phyloP scores from a whole-genome alignment of 2,329 filamentous ascomycete genomes.

The Dothideomycetes sp. region DNA sequence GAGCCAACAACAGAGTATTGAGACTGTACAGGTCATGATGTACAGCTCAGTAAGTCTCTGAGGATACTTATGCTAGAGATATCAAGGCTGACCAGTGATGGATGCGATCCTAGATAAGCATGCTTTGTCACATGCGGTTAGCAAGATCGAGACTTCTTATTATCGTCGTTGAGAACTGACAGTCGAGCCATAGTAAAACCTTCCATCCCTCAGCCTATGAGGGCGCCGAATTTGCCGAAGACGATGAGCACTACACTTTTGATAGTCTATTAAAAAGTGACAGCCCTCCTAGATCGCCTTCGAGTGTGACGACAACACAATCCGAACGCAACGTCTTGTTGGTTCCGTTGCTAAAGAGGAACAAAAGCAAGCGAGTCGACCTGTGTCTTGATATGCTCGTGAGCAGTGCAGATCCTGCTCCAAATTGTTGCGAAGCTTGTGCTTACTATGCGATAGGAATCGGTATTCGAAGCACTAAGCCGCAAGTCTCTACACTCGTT shows the following conservation, averaged over 20 bases:
- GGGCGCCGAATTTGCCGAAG: not conserved
- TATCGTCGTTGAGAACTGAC: not conserved
- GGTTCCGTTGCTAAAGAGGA: constrained; percentile 16
- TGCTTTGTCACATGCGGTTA: constrained; percentile 5
- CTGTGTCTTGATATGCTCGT: constrained; percentile 36
- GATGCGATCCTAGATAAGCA: not conserved
- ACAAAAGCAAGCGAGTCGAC: constrained; percentile 29
- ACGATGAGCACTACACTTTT: constrained; percentile 5
- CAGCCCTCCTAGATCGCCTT: not conserved
- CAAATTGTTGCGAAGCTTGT: not conserved
- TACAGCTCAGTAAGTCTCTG: constrained; percentile 3
- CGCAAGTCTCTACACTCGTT: constrained; percentile 31
- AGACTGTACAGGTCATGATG: constrained; percentile 11
- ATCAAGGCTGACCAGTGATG: not conserved
- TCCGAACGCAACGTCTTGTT: not conserved
- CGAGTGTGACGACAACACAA: not conserved
- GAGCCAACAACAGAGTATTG: constrained; percentile 9
- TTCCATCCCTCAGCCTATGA: constrained; percentile 3
- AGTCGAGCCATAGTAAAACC: not conserved
- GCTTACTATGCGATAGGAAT: constrained; percentile 27
- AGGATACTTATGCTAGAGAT: not conserved
- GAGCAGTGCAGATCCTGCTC: constrained; percentile 16
- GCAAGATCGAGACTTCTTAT: not conserved
- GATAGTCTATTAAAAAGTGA: not conserved
- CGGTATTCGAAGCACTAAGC: constrained; percentile 36